Evolutionary conservation across 2,329 filamentous ascomycete genomes (phyloP), one percentile per base, ranked within the genome.

Genomic region (Dactylellina drechsleri): DNA sequence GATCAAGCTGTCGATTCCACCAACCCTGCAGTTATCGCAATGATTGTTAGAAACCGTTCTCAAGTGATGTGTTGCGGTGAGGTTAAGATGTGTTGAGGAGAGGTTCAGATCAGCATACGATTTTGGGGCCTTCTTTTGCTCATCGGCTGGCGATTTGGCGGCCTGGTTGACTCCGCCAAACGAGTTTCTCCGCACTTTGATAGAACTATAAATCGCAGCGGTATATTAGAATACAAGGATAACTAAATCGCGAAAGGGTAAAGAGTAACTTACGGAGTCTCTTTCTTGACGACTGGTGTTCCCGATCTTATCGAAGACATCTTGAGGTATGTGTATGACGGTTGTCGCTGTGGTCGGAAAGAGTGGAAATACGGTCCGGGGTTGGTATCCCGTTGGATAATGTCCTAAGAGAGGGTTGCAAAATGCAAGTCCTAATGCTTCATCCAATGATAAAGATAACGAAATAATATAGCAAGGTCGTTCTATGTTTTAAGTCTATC

Each of bases 261-360:
- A 20, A 10, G 23, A n/a, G n/a, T 47, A 58, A 58, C 71, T 41
- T 59, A 75, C 71, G 71, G 59, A 28, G 64, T 53, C 58, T 75
- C 71, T 58, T 75, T 75, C 58, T 75, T 75, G 43, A 68, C 53
- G 31, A 75, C 58, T 36, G 71, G 47, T 18, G 59, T 56, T 59
- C 64, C 71, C 60, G 71, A 75, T 60, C 71, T 60, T 23, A 64
- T 64, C 57, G 71, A 68, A 58, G 71, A 68, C 71, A 75, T 75
- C 28, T 50, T 67, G 70, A 20, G 18, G 53, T 52, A 43, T 65
- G 59, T 57, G 52, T 41, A 16, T 45, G 13, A 36, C 31, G 31
- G 31, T 36, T 41, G 20, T 40, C 10, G 28, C 13, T 52, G 15
- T 53, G 47, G 20, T 16, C 23, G 23, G 26, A 41, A 31, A 50